Conservation (phyloP, 148 eudicot species). For the Bassia scoparia region DNA sequence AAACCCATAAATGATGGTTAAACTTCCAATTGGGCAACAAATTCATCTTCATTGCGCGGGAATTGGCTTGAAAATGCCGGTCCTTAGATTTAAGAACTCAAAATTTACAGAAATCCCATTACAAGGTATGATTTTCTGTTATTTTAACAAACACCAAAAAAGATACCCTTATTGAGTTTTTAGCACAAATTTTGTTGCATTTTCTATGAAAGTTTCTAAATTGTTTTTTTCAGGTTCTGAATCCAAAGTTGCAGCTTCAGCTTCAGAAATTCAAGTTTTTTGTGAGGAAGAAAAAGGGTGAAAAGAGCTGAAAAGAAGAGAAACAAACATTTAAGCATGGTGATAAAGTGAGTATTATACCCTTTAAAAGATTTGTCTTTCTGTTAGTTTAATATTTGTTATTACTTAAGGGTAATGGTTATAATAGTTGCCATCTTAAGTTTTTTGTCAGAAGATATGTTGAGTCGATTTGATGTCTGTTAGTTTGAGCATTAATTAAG, state of each 20-base stretch:
- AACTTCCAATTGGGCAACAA: constrained; percentile 19
- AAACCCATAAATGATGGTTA: constrained; percentile 25
- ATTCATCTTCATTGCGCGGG: constrained; percentile 25
- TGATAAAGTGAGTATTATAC: constrained; percentile 21
- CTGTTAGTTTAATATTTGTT: background rate
- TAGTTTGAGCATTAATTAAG: background rate
- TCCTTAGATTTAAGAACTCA: constrained; percentile 17
- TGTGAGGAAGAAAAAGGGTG: constrained; percentile 33
- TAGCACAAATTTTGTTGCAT: background rate
- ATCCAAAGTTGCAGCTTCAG: constrained; percentile 13
- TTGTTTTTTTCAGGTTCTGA: constrained; percentile 11
- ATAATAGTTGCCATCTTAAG: background rate
- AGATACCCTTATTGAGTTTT: background rate
- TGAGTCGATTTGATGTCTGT: background rate
- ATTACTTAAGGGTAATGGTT: background rate
- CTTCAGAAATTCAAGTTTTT: constrained; percentile 14
- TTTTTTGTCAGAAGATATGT: too few species aligned
- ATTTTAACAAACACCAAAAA: background rate
- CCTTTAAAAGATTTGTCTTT: background rate
- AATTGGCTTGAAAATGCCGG: constrained; percentile 27
- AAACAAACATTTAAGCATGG: background rate
- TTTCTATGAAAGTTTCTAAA: background rate
- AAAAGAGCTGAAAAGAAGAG: constrained; percentile 28
- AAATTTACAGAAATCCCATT: background rate
- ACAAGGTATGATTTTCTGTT: constrained; percentile 10